Evolutionary conservation across 495 filamentous ascomycete species (phyloP).

Genomic region (Delitschia confertaspora): DNA sequence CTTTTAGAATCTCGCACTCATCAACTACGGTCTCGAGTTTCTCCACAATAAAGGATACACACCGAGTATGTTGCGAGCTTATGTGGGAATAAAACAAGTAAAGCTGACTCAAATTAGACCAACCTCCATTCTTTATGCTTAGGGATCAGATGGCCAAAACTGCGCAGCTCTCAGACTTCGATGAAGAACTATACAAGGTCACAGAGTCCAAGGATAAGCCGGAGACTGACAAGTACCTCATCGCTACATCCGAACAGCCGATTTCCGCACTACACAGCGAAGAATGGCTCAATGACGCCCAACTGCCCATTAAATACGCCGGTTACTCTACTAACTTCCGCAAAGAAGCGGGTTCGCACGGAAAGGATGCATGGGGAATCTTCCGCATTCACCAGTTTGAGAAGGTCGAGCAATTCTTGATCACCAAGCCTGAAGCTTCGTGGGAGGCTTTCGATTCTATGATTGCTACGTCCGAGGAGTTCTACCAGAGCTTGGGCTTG

Average conservation of each 20-base stretch:
- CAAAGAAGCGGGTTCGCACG: conserved; percentile 86
- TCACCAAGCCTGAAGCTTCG: conserved; percentile 88
- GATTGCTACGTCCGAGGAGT: conserved; percentile 83
- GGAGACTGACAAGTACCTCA: conserved; percentile 89
- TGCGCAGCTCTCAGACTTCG: conserved; percentile 92
- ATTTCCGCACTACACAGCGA: conserved; percentile 84
- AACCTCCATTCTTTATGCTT: conserved; percentile 94
- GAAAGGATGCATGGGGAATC: conserved; percentile 95
- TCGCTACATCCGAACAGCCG: conserved; percentile 94
- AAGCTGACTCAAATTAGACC: conserved; percentile 26
- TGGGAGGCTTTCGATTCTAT: conserved; percentile 92
- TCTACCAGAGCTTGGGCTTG: conserved; percentile 81
- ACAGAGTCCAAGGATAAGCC: conserved; percentile 68
- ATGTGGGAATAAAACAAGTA: too few species aligned
- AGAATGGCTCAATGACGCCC: conserved; percentile 80
- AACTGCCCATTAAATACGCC: conserved; percentile 86
- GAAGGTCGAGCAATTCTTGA: conserved; percentile 51
- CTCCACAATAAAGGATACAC: conserved; percentile 67
- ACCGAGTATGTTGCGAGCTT: conserved; percentile 52
- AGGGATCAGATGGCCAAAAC: conserved; percentile 98
- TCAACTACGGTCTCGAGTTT: conserved; percentile 92
- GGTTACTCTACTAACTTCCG: conserved; percentile 92
- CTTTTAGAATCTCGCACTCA: conserved; percentile 62
- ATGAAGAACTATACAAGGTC: conserved; percentile 96
- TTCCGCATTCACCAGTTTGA: conserved; percentile 99